Conservation (phyloP, 73 alveolate species). For the Blepharisma stoltei region DNA sequence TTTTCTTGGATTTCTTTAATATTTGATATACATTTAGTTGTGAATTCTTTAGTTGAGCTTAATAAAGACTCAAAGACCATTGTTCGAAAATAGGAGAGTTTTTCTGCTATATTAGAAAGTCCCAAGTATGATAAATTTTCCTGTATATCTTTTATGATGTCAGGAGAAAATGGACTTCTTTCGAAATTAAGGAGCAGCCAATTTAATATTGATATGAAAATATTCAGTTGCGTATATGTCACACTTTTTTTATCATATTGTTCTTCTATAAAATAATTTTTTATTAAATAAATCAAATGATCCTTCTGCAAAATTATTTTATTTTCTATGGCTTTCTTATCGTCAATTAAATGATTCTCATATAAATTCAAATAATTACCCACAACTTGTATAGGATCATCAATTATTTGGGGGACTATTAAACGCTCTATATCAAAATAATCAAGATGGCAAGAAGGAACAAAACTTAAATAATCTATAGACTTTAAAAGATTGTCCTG, state of each 20-base stretch:
- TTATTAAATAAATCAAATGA: too few species aligned
- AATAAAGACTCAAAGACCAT: neutral
- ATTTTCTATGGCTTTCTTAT: too few species aligned
- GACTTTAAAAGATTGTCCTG: neutral
- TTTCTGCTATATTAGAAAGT: neutral
- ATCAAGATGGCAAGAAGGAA: too few species aligned
- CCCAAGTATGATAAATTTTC: neutral
- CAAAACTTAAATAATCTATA: neutral
- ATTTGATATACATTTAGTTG: neutral
- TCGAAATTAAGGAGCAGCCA: neutral
- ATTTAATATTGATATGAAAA: neutral
- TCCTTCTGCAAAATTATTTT: too few species aligned
- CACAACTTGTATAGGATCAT: too few species aligned
- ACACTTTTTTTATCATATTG: neutral
- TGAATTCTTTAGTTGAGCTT: slow-evolving; percentile 14
- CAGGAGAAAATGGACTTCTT: neutral
- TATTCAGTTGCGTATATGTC: neutral
- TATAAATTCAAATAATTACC: too few species aligned
- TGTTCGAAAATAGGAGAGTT: neutral
- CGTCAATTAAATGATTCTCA: too few species aligned
- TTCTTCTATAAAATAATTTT: too few species aligned
- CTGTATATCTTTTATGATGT: neutral
- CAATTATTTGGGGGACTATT: too few species aligned
- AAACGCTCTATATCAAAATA: too few species aligned
- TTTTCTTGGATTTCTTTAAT: too few species aligned